Base-by-base conservation (phyloP, 352 stramenopile genomes). In the Halophytophthora polymorphica region DNA sequence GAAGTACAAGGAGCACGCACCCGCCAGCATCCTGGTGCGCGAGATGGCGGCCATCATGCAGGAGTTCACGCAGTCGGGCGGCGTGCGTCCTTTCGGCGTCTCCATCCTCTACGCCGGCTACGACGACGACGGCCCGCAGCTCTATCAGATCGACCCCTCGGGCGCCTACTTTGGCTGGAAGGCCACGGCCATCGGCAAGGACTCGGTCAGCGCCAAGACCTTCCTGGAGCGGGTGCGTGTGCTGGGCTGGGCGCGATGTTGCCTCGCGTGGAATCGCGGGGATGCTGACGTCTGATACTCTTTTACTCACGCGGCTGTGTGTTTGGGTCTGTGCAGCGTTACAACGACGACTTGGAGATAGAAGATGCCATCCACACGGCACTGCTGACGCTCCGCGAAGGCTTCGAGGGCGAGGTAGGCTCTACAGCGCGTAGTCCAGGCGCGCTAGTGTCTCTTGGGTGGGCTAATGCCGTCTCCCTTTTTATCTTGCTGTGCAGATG, bases 91-190 rank as follows among this genome's bases (percentile, higher is more conserved):
- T 5, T 99, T 99, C 71, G 97, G 97, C 49, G 93, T 99, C n/a
- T 98, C 89, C 25, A 85, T 99, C 12, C 77, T 99, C 31, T 97
- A 98, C 40, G 96, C 96, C 5, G 97, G 97, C 50, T 98, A 98
- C 58, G 96, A 99, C 58, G 94, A 98, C 53, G 96, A 99, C 50
- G 94, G 93, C 17, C 96, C 97, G 37, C 82, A 98, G 66, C 75
- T 99, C 23, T 99, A 98, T 79, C 93, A 98, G 71, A 97, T 99
- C 23, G 97, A 99, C 70, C 97, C 97, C 7, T 98, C 88, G 8
- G 97, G 97, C 28, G 85, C 97, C 5, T 99, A 98, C 74, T 99
- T 99, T 79, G 96, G 91, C 38, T 99, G 97, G 97, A 99, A 99
- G 73, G 97, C 97, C n/a, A 99, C 96, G 25, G 97, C 97, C 11